phyloP scores from a whole-genome alignment of 805 yeast genomes.

The Sporopachydermia quercuum region DNA sequence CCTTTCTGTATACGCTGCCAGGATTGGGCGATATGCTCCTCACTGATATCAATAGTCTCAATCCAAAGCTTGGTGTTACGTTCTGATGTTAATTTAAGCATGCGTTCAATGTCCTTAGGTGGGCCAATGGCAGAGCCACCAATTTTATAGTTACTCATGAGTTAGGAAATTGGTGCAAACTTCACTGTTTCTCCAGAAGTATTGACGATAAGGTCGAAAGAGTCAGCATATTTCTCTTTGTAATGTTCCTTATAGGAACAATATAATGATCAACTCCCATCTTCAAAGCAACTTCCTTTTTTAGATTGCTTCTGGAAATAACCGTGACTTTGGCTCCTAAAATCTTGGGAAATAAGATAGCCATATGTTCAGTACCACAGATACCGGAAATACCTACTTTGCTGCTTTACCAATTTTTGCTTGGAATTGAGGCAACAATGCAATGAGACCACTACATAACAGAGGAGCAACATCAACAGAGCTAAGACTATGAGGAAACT shows the following conservation, averaged over 20 bases:
- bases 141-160: slow-evolving; percentile 7
- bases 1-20: slow-evolving; percentile 33
- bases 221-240: slow-evolving; percentile 16
- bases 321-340: slow-evolving; percentile 36
- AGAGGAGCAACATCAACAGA: slow-evolving; percentile 34
- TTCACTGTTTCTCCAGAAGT: slow-evolving; percentile 14
- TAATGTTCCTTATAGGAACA: slow-evolving; percentile 30
- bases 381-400: slow-evolving; percentile 30
- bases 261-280: slow-evolving; percentile 33
- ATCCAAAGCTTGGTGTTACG: slow-evolving; percentile 34
- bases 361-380: slow-evolving; percentile 34
- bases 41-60: slow-evolving; percentile 33
- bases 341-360: slow-evolving; percentile 32
- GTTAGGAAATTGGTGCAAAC: slow-evolving; percentile 9
- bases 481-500: slow-evolving; percentile 31
- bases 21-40: slow-evolving; percentile 26
- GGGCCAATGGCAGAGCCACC: slow-evolving; percentile 28
- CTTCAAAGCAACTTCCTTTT: slow-evolving; percentile 25
- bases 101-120: slow-evolving; percentile 28
- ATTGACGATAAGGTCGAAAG: slow-evolving; percentile 28
- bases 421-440: slow-evolving; percentile 32
- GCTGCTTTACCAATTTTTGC: slow-evolving; percentile 20
- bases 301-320: slow-evolving; percentile 27
- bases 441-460: slow-evolving; percentile 43
- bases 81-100: slow-evolving; percentile 34